Percentiles rank a stretch among this genome's conserved stretches.
These are phyloP conservation scores for Gaeumannomyces tritici DNA, from an alignment of 2,329 filamentous ascomycete genomes.

Conservation along the genomic window DNA sequence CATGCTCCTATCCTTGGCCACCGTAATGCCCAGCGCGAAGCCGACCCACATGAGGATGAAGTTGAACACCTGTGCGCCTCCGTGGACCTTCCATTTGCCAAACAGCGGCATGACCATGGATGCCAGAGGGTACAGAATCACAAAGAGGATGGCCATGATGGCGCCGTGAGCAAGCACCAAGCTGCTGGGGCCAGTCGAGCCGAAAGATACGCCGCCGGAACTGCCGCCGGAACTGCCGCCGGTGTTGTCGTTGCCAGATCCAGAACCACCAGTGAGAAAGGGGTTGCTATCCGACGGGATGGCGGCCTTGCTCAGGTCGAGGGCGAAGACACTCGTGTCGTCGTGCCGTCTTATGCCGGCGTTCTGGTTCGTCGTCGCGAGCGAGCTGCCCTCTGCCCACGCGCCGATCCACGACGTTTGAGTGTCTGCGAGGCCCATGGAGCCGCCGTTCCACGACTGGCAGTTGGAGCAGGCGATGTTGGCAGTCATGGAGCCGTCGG, in stretches of 20 bases:
- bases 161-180: constrained; percentile 40
- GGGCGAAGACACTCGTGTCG: constrained; percentile 27
- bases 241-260: background rate
- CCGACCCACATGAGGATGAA: constrained; percentile 50
- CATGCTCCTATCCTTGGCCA: constrained; percentile 27
- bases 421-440: constrained; percentile 27
- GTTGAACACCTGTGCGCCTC: constrained; percentile 40
- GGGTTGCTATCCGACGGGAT: constrained; percentile 41
- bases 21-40: constrained; percentile 46
- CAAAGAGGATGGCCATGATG: constrained; percentile 29
- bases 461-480: constrained; percentile 49
- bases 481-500: constrained; percentile 43
- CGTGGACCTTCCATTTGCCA: constrained; percentile 49
- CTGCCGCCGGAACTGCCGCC: constrained; percentile 5
- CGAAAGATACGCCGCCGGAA: constrained; percentile 14
- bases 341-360: constrained; percentile 38
- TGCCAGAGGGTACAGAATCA: constrained; percentile 33
- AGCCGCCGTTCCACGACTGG: constrained; percentile 31
- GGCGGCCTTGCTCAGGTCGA: constrained; percentile 39
- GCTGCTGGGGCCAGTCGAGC: constrained; percentile 3
- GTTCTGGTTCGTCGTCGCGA: constrained; percentile 30
- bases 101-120: constrained; percentile 38
- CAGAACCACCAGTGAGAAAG: constrained; percentile 24
- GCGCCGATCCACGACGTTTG: constrained; percentile 42
- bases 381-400: constrained; percentile 35